phyloP scores from a whole-genome alignment of 768 basidiomycete genomes.

The Collybia nuda region DNA sequence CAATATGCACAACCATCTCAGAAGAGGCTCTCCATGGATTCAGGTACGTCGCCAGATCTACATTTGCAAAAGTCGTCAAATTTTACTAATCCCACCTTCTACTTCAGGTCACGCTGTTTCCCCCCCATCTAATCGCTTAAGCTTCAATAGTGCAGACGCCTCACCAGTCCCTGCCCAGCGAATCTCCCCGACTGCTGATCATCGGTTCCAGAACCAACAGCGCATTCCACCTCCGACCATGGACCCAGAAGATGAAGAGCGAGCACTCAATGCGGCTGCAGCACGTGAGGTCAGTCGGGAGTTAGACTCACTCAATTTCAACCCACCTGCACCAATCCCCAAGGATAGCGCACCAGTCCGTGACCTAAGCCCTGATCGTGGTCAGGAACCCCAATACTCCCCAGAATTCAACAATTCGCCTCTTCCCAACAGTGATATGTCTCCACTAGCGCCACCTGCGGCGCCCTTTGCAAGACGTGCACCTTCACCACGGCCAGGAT shows the following conservation, averaged over 20 bases:
- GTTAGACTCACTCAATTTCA: constrained; percentile 51
- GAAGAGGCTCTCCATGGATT: constrained; percentile 1
- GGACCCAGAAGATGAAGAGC: constrained; percentile 47
- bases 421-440: constrained; percentile 1
- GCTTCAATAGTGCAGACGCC: not conserved
- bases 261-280: constrained; percentile 61
- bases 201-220: constrained; percentile 15
- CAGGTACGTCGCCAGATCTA: not conserved
- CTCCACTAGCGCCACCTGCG: constrained; percentile 32
- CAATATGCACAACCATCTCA: constrained; percentile 1
- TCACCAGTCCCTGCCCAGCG: not conserved
- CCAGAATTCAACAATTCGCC: constrained; percentile 6
- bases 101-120: not conserved
- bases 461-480: constrained; percentile 38
- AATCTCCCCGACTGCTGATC: constrained; percentile 6
- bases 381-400: constrained; percentile 15
- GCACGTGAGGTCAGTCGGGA: constrained; percentile 69
- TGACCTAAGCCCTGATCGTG: constrained; percentile 16
- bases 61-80: not conserved
- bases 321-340: constrained; percentile 17
- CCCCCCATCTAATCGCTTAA: constrained; percentile 1
- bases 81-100: not conserved
- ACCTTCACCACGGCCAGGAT: constrained; percentile 34
- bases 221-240: constrained; percentile 39
- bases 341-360: constrained; percentile 9